Percentiles rank a stretch among this genome's conserved stretches.
These are phyloP conservation scores for Exophiala phaeomuriformis DNA, from an alignment of 2,329 filamentous ascomycete species.

Conservation along the genomic window DNA sequence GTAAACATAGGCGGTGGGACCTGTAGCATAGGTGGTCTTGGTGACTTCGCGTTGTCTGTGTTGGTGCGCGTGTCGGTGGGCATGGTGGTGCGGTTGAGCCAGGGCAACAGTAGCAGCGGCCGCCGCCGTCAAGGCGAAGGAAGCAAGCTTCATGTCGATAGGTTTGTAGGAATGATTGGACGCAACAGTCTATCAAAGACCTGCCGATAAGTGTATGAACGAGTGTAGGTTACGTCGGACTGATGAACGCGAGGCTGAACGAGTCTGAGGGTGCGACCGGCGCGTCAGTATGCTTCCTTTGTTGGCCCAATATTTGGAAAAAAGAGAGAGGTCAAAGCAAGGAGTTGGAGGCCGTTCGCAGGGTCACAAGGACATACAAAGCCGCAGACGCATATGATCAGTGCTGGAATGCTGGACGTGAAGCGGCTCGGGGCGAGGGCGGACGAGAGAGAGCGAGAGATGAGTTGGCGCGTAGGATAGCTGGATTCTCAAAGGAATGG, in stretches of 20 bases:
- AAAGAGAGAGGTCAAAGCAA: slow-evolving; percentile 11
- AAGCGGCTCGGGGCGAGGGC: slow-evolving; percentile 6
- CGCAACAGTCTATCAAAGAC: slow-evolving; percentile 22
- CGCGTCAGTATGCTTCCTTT: slow-evolving; percentile 14
- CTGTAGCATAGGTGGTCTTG: slow-evolving; percentile 46
- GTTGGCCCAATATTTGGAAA: slow-evolving; percentile 6
- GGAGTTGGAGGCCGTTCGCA: slow-evolving; percentile 15
- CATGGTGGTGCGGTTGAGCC: slow-evolving; percentile 37
- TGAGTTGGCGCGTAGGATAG: slow-evolving; percentile 14
- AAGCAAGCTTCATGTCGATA: slow-evolving; percentile 21
- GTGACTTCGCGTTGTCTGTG: slow-evolving; percentile 37
- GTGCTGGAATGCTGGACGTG: slow-evolving; percentile 23
- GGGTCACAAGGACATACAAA: slow-evolving; percentile 23
- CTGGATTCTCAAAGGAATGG: slow-evolving; percentile 24
- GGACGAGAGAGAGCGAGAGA: slow-evolving; percentile 11
- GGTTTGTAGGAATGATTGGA: slow-evolving; percentile 4
- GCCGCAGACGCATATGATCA: slow-evolving; percentile 26
- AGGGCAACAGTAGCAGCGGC: slow-evolving; percentile 37
- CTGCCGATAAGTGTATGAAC: slow-evolving; percentile 5
- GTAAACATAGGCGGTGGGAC: slow-evolving; percentile 62
- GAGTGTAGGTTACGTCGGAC: slow-evolving; percentile 16
- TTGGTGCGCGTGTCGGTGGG: slow-evolving; percentile 37
- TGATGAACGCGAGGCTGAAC: slow-evolving; percentile 9
- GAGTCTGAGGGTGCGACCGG: slow-evolving; percentile 13
- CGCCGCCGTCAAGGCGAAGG: slow-evolving; percentile 31